Percentiles rank a stretch among this genome's conserved stretches.
Conservation (phyloP, 805 yeast genomes). For the Saccharomycopsis fermentans region DNA sequence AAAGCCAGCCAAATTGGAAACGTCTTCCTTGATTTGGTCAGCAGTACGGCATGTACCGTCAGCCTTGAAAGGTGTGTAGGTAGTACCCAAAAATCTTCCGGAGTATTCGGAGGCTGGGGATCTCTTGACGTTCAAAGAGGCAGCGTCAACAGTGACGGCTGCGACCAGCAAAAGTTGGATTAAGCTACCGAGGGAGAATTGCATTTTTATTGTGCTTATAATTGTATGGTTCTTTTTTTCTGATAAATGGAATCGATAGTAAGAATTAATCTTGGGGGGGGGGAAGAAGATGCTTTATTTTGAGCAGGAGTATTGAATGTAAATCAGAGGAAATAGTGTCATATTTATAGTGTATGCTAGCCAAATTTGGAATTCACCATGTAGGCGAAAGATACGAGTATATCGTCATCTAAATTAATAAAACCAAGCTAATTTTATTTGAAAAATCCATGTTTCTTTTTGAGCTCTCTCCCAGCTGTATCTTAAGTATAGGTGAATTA, state of each 20-base stretch:
- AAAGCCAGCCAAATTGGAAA: slow-evolving; percentile 34
- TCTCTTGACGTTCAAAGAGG: background rate
- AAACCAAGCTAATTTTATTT: background rate
- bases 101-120: slow-evolving; percentile 10
- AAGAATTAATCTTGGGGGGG: too few relatives aligned
- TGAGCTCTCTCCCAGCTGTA: background rate
- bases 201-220: background rate
- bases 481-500: background rate
- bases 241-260: too few relatives aligned
- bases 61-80: slow-evolving; percentile 55
- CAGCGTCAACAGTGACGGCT: background rate
- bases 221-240: too few relatives aligned
- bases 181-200: background rate
- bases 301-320: too few relatives aligned
- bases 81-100: slow-evolving; percentile 39
- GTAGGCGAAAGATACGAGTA: background rate
- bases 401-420: background rate
- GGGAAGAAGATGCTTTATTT: too few relatives aligned
- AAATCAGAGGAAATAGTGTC: background rate
- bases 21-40: slow-evolving; percentile 37
- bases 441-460: background rate
- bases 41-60: slow-evolving; percentile 46
- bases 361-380: background rate
- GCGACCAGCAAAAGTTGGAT: background rate
- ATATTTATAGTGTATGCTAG: background rate